phyloP scores from a whole-genome alignment of 148 eudicot genomes.

The Simmondsia chinensis region DNA sequence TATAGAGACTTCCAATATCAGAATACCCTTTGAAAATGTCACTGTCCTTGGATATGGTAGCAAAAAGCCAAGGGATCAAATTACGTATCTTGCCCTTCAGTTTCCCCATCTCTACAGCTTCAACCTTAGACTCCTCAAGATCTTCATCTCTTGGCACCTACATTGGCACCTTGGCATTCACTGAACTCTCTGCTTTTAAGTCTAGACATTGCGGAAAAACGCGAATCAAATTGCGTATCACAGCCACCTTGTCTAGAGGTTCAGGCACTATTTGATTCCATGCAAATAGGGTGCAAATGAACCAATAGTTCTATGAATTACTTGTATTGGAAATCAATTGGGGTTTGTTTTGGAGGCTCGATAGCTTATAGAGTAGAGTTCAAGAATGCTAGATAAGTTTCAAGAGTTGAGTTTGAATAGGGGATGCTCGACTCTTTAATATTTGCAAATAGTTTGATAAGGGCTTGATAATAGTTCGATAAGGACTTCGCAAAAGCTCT shows the following conservation, averaged over 20 bases:
- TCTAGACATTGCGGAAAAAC: too few species aligned
- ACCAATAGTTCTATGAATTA: not conserved
- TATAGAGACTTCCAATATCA: not conserved
- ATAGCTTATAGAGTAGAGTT: too few species aligned
- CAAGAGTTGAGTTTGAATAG: too few species aligned
- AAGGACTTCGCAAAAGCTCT: too few species aligned
- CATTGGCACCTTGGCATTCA: not conserved
- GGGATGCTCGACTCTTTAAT: too few species aligned
- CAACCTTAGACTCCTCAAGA: not conserved
- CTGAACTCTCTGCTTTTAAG: not conserved
- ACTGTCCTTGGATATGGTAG: not conserved
- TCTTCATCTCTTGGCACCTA: not conserved
- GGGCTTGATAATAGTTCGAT: too few species aligned
- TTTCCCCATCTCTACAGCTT: not conserved
- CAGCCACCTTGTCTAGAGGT: too few species aligned
- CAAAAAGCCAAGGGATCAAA: not conserved
- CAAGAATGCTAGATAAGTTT: too few species aligned
- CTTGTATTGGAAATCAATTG: conserved; percentile 7
- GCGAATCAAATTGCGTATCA: too few species aligned
- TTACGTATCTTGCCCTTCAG: not conserved
- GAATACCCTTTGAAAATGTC: not conserved
- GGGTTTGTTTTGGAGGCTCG: too few species aligned
- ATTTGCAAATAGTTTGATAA: too few species aligned
- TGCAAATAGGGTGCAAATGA: not conserved
- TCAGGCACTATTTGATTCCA: not conserved